Evolutionary conservation across 2,329 filamentous ascomycete species (phyloP).

Genomic region (Sporothrix variecibatus): DNA sequence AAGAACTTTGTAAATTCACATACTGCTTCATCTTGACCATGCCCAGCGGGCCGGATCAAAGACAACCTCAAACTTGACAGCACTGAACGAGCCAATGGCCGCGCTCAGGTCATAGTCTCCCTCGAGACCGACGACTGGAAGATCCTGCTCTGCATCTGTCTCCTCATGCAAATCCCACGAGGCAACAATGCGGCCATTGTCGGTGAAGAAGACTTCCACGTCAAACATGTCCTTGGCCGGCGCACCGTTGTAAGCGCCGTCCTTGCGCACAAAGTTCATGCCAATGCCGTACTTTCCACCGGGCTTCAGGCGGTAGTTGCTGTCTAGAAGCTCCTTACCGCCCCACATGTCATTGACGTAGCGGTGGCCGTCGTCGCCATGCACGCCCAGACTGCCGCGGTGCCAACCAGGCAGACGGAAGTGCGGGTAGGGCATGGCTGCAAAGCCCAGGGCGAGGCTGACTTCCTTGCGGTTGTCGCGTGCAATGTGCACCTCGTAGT

Average conservation of each 20-base stretch:
- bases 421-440: slow-evolving; percentile 72
- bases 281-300: slow-evolving; percentile 72
- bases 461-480: slow-evolving; percentile 39
- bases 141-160: slow-evolving; percentile 62
- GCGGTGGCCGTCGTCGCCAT: slow-evolving; percentile 75
- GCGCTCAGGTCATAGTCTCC: slow-evolving; percentile 71
- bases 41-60: slow-evolving; percentile 62
- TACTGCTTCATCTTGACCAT: slow-evolving; percentile 37
- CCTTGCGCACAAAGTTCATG: slow-evolving; percentile 56
- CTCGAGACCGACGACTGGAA: slow-evolving; percentile 66
- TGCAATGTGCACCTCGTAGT: slow-evolving; percentile 65
- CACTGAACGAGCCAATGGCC: slow-evolving; percentile 70
- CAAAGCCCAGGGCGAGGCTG: slow-evolving; percentile 67
- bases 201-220: slow-evolving; percentile 69
- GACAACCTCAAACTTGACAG: slow-evolving; percentile 67
- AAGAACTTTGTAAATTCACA: too few species aligned
- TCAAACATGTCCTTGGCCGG: slow-evolving; percentile 41
- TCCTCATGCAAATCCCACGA: slow-evolving; percentile 77
- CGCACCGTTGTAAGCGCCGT: background rate
- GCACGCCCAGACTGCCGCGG: slow-evolving; percentile 71
- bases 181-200: slow-evolving; percentile 60
- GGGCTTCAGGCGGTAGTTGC: slow-evolving; percentile 42
- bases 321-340: slow-evolving; percentile 60
- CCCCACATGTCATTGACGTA: slow-evolving; percentile 77
- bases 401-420: slow-evolving; percentile 84